Percentiles rank a stretch among this genome's conserved stretches.
phyloP scores from a whole-genome alignment of 352 stramenopile genomes.

The Plasmopara halstedii region DNA sequence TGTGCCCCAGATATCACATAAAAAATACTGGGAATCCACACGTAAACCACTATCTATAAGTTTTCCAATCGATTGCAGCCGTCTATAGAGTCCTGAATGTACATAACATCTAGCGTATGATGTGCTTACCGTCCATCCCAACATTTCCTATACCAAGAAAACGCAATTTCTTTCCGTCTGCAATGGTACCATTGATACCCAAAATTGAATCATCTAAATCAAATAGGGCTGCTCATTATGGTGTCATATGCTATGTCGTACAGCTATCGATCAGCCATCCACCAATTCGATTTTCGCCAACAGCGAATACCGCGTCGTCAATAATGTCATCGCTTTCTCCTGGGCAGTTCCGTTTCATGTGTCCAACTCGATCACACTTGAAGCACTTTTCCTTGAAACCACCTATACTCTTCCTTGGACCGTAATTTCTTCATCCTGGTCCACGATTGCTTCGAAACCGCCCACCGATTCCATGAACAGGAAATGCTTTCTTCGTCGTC shows the following conservation, averaged over 20 bases:
- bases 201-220: background rate
- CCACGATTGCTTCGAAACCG: no score
- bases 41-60: constrained; percentile 3
- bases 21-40: constrained; percentile 7
- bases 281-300: background rate
- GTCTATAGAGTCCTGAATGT: constrained; percentile 11
- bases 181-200: constrained; percentile 12
- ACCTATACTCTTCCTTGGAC: no score
- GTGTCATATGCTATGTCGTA: constrained; percentile 10
- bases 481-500: background rate
- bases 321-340: background rate
- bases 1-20: constrained; percentile 3
- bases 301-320: background rate
- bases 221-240: background rate
- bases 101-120: constrained; percentile 3
- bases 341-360: no score
- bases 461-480: background rate
- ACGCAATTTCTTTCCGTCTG: background rate
- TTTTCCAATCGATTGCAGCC: constrained; percentile 2
- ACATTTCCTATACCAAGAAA: constrained; percentile 5
- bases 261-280: no score
- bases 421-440: no score
- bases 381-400: no score
- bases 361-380: no score
- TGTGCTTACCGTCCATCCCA: background rate